Percentiles rank a stretch among this genome's conserved stretches.
Conservation (phyloP, 192 early-diverging fungal species). For the Chytriomyces sp. region DNA sequence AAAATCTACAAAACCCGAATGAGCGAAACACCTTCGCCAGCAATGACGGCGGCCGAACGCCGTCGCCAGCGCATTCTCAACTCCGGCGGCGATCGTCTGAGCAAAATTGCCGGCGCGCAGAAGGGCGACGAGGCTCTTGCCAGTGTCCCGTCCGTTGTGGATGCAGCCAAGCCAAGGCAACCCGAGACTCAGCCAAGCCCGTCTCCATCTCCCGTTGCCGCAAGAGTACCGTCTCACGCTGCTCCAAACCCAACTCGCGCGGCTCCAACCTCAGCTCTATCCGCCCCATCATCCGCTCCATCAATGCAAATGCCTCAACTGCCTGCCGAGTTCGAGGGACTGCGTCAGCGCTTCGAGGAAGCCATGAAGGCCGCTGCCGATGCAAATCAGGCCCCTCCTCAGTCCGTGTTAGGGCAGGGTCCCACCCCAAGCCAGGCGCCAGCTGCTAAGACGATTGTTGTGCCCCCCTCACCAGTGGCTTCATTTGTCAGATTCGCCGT, state of each 20-base stretch:
- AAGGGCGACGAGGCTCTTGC: background rate
- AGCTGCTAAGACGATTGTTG: background rate
- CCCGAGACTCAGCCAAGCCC: background rate
- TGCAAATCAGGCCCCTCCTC: background rate
- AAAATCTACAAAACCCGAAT: no score
- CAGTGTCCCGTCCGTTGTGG: background rate
- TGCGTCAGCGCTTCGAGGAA: background rate
- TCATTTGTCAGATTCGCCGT: constrained; percentile 2
- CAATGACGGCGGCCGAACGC: constrained; percentile 9
- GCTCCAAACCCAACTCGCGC: background rate
- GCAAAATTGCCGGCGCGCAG: constrained; percentile 20
- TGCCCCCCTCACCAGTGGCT: background rate
- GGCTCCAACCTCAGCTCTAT: background rate
- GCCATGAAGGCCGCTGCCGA: background rate
- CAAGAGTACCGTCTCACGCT: background rate
- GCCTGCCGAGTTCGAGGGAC: background rate
- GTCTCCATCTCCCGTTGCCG: background rate
- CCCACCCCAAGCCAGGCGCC: background rate
- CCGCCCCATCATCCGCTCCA: background rate
- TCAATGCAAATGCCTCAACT: background rate
- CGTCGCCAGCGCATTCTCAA: constrained; percentile 23
- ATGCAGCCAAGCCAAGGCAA: background rate
- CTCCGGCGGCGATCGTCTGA: constrained; percentile 18
- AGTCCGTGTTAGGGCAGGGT: background rate
- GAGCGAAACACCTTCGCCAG: no score